Evolutionary conservation across 208 protist species (phyloP), one percentile per base, ranked within the genome.

Genomic region (Trypanosoma rangeli): DNA sequence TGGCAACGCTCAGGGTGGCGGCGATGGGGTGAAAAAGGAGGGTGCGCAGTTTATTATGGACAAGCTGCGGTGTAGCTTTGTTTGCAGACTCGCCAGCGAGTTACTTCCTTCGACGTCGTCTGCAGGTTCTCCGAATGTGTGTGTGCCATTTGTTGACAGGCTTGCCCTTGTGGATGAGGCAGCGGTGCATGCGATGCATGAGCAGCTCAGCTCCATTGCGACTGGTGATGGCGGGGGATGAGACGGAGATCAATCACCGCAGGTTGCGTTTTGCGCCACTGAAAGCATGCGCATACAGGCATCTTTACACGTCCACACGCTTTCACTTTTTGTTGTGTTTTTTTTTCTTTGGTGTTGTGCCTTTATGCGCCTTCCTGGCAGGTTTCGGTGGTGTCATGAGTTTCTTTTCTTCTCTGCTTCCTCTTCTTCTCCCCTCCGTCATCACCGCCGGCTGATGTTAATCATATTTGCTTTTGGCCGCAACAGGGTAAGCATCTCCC

Each of bases 141-240:
- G n/a, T 26, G 24, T 59, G 13, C 54, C 48, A 8, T 76, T 76
- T 67, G 56, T 70, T 0, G 70, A 76, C 50, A 24, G n/a, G 52
- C 31, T 49, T 22, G 50, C 35, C 16, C n/a, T 66, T 28, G 49
- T 53, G 35, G 67, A 78, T 59, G 52, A 9, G 62, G 56, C 16
- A 1, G 42, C 49, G 35, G 63, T 78, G 31, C 42, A 52, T 50
- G 48, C 57, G 1, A 42, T 82, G 54, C 31, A 74, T 39, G 46
- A 66, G 37, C 44, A 78, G 48, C 72, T 82, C 8, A 78, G 64
- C 22, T 48, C 50, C 16, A 78, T 82, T 18, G 77, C 77, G 29
- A 67, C 12, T 44, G 35, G 49, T 62, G 18, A 18, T 70, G 5
- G 60, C 31, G 62, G 42, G 52, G 29, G 13, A 0, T 16, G 44